Evolutionary conservation across 2,329 filamentous ascomycete genomes (phyloP).

Genomic region (Aspergillus chevalieri): DNA sequence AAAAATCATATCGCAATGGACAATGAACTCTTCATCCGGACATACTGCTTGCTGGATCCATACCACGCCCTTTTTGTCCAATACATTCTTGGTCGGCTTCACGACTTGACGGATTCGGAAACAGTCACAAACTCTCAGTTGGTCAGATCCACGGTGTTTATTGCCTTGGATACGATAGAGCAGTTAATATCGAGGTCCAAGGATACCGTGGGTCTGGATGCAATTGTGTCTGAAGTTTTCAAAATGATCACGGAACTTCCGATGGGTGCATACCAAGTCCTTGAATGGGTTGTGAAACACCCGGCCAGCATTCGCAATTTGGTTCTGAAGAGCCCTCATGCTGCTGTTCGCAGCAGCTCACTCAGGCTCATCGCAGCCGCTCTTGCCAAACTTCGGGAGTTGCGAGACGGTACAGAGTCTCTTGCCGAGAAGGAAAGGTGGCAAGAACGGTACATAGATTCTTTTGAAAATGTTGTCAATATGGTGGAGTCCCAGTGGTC

Average conservation of each 20-base stretch:
- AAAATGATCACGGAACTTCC: slow-evolving; percentile 47
- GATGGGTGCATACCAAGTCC: slow-evolving; percentile 53
- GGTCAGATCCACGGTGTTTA: slow-evolving; percentile 39
- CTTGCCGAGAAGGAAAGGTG: slow-evolving; percentile 19
- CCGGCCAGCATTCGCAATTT: slow-evolving; percentile 58
- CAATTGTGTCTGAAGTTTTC: slow-evolving; percentile 49
- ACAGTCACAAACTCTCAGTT: slow-evolving; percentile 45
- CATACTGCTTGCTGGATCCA: slow-evolving; percentile 73
- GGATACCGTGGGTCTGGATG: slow-evolving; percentile 58
- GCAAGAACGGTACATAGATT: slow-evolving; percentile 21
- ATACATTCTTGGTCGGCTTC: slow-evolving; percentile 55
- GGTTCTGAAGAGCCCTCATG: slow-evolving; percentile 56
- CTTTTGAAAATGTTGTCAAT: slow-evolving; percentile 31
- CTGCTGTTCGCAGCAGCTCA: slow-evolving; percentile 49
- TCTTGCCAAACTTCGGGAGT: slow-evolving; percentile 49
- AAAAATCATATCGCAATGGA: slow-evolving; percentile 58
- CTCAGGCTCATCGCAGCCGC: slow-evolving; percentile 49
- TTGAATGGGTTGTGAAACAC: slow-evolving; percentile 56
- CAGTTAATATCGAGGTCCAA: slow-evolving; percentile 68
- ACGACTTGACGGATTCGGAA: slow-evolving; percentile 42
- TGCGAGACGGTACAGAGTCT: slow-evolving; percentile 17
- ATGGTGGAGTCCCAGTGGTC: slow-evolving; percentile 56
- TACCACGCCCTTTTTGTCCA: slow-evolving; percentile 63
- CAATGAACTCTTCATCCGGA: slow-evolving; percentile 66
- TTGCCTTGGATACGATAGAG: slow-evolving; percentile 59